Percentiles rank a stretch among this genome's conserved stretches.
phyloP scores from a whole-genome alignment of 352 stramenopile species.

The Aphanomyces invadans region DNA sequence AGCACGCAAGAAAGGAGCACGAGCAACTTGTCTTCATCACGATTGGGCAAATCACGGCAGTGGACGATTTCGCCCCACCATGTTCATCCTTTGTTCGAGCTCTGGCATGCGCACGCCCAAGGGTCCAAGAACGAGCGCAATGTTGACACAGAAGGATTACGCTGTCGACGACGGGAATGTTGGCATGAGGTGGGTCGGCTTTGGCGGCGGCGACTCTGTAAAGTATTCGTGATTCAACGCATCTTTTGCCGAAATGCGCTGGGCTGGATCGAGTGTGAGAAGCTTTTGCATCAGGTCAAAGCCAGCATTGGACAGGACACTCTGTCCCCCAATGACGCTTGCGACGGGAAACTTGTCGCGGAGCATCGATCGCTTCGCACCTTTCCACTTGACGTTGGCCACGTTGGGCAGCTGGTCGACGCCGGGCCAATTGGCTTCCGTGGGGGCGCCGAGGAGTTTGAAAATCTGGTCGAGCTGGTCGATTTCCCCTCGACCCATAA shows the following conservation, averaged over 20 bases:
- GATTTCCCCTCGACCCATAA: conserved; percentile 90
- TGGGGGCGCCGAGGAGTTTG: conserved; percentile 86
- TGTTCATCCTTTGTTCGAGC: no score
- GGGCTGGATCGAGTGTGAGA: conserved; percentile 57
- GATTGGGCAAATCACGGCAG: no score
- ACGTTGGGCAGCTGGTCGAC: conserved; percentile 47
- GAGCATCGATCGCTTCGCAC: conserved; percentile 54
- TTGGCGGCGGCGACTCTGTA: conserved; percentile 51
- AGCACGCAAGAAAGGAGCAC: no score
- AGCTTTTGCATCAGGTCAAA: conserved; percentile 61
- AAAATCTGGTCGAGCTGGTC: conserved; percentile 97
- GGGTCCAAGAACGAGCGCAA: not conserved
- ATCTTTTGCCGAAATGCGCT: conserved; percentile 70
- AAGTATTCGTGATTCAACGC: conserved; percentile 81
- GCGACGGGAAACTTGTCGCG: conserved; percentile 74
- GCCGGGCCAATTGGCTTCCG: conserved; percentile 84
- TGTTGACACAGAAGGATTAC: not conserved
- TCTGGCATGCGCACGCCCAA: not conserved
- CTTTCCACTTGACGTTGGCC: conserved; percentile 54
- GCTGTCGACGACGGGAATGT: conserved; percentile 41
- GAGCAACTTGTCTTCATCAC: no score
- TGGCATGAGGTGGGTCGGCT: conserved; percentile 67
- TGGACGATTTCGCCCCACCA: no score
- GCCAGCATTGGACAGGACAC: conserved; percentile 61
- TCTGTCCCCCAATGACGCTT: conserved; percentile 44